Conservation (phyloP, 2,329 filamentous ascomycete genomes). For the Aspergillus tubingensis region DNA sequence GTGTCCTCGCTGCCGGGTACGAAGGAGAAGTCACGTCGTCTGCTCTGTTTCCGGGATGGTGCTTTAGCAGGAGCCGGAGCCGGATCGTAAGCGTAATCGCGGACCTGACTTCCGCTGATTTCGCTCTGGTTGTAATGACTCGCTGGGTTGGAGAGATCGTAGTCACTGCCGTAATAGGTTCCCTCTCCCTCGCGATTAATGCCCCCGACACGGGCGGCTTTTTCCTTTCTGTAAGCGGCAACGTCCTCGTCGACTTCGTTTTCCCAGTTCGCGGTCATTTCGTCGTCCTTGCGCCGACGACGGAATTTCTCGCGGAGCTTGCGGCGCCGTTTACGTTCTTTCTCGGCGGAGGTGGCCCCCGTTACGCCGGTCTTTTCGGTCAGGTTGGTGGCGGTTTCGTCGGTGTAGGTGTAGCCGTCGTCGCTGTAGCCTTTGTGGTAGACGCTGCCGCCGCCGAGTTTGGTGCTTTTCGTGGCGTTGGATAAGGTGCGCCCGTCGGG, state of each 20-base stretch:
- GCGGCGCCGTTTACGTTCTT: conserved; percentile 31
- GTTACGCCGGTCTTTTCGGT: conserved; percentile 27
- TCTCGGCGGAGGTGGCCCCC: background rate
- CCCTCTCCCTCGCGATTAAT: conserved; percentile 81
- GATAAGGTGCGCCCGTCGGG: conserved; percentile 85
- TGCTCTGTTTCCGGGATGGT: conserved; percentile 23
- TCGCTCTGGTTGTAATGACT: conserved; percentile 51
- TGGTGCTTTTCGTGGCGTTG: conserved; percentile 78
- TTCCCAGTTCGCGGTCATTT: conserved; percentile 52
- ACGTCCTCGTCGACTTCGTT: conserved; percentile 68
- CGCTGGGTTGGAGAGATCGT: conserved; percentile 64
- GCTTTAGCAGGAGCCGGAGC: conserved; percentile 13
- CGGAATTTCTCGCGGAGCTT: conserved; percentile 44
- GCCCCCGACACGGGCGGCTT: conserved; percentile 81
- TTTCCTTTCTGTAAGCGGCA: conserved; percentile 81
- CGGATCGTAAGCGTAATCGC: conserved; percentile 42
- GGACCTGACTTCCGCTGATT: conserved; percentile 48
- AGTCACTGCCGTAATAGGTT: conserved; percentile 77
- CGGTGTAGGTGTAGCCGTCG: conserved; percentile 55
- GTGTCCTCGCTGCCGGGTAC: conserved; percentile 50
- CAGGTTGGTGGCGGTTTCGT: conserved; percentile 44
- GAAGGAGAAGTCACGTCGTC: conserved; percentile 51
- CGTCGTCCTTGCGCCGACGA: conserved; percentile 44
- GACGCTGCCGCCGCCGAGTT: conserved; percentile 80
- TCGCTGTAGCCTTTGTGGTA: conserved; percentile 67